These are phyloP conservation scores for Lipomyces mesembrius DNA, from an alignment of 805 yeast genomes.

Conservation along the genomic window DNA sequence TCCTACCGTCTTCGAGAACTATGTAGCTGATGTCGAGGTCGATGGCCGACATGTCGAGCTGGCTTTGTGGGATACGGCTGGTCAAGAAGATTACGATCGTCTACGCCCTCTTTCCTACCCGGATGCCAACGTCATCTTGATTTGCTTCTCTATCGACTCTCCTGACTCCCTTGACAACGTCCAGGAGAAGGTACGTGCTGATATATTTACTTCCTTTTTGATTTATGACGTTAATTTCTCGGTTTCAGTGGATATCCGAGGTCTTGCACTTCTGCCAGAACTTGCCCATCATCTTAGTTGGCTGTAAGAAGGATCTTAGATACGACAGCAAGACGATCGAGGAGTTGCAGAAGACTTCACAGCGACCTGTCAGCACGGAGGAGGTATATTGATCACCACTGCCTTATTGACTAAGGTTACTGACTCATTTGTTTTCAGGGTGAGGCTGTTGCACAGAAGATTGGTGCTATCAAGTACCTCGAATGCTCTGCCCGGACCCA, in stretches of 20 bases:
- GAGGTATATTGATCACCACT: conserved; percentile 50
- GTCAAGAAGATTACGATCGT: conserved; percentile 97
- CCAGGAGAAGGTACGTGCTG: conserved; percentile 65
- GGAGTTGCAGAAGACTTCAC: conserved; percentile 71
- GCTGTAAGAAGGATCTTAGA: conserved; percentile 89
- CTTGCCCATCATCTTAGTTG: conserved; percentile 89
- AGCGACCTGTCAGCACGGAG: conserved; percentile 76
- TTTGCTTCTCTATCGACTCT: conserved; percentile 87
- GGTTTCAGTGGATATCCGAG: conserved; percentile 78
- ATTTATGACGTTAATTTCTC: not conserved
- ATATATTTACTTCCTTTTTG: not conserved
- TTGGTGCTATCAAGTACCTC: conserved; percentile 82
- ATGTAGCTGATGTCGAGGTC: conserved; percentile 93
- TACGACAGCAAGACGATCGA: conserved; percentile 78
- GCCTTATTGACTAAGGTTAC: not conserved
- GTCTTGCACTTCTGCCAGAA: conserved; percentile 93
- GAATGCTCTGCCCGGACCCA: conserved; percentile 94
- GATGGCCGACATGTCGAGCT: conserved; percentile 91
- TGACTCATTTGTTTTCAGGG: conserved; percentile 49
- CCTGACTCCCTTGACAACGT: conserved; percentile 94
- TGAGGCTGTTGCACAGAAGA: conserved; percentile 82
- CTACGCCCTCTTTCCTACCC: conserved; percentile 90
- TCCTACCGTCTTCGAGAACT: conserved; percentile 96
- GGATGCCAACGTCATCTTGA: conserved; percentile 86
- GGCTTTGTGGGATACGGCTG: conserved; percentile 98